phyloP scores from a whole-genome alignment of 2,329 filamentous ascomycete genomes.

The Monilinia vaccinii-corymbosi region DNA sequence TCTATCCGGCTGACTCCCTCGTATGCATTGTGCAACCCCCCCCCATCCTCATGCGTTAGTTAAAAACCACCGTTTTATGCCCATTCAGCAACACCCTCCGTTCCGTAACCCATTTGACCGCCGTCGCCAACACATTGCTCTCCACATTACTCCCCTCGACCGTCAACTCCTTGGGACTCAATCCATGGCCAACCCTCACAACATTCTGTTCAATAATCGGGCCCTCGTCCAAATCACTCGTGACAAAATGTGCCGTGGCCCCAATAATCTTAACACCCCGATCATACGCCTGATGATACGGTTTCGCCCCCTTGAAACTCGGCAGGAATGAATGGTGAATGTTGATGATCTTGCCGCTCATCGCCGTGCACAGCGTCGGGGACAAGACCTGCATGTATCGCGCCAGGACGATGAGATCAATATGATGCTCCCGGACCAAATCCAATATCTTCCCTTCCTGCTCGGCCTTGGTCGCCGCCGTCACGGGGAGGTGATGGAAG shows the following conservation, averaged over 20 bases:
- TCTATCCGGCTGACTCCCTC: too few species aligned
- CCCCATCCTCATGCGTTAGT: slow-evolving; percentile 17
- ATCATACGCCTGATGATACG: slow-evolving; percentile 81
- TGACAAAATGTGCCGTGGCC: slow-evolving; percentile 79
- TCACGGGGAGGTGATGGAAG: slow-evolving; percentile 75
- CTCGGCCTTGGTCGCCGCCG: slow-evolving; percentile 63
- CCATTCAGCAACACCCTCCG: slow-evolving; percentile 69
- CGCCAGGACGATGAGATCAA: slow-evolving; percentile 73
- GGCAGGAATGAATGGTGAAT: slow-evolving; percentile 85
- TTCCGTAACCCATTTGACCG: slow-evolving; percentile 79
- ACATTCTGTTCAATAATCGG: slow-evolving; percentile 84
- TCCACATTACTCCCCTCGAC: slow-evolving; percentile 78
- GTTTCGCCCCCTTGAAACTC: slow-evolving; percentile 79
- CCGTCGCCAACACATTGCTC: slow-evolving; percentile 71
- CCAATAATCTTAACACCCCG: slow-evolving; percentile 84
- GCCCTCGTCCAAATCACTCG: slow-evolving; percentile 74
- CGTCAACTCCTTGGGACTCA: slow-evolving; percentile 67
- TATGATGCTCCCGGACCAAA: slow-evolving; percentile 56
- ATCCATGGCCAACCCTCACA: slow-evolving; percentile 64
- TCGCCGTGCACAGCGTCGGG: slow-evolving; percentile 62
- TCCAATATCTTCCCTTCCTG: slow-evolving; percentile 66
- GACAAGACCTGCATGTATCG: slow-evolving; percentile 85
- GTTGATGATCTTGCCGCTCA: slow-evolving; percentile 85
- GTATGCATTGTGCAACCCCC: too few species aligned
- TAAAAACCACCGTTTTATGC: slow-evolving; percentile 71